phyloP scores from a whole-genome alignment of 768 basidiomycete species.

The Clavulina sp. region DNA sequence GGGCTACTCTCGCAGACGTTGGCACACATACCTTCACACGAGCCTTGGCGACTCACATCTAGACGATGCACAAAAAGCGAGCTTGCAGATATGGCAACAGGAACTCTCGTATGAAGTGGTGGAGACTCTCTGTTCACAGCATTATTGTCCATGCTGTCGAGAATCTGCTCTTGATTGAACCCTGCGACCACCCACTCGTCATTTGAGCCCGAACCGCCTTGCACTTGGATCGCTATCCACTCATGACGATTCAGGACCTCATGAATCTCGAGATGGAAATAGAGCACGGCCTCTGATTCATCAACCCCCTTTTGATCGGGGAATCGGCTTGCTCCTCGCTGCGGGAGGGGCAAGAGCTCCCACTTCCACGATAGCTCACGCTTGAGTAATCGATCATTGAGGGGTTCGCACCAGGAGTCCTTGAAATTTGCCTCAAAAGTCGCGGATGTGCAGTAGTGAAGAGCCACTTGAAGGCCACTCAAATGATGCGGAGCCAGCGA shows the following conservation, averaged over 20 bases:
- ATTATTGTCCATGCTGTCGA: too few relatives aligned
- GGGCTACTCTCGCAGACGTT: too few relatives aligned
- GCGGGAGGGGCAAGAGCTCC: neutral
- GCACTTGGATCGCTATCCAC: neutral
- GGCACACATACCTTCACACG: too few relatives aligned
- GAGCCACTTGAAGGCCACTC: neutral
- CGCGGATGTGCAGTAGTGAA: neutral
- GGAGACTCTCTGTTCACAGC: too few relatives aligned
- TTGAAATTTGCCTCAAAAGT: neutral
- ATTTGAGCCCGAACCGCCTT: neutral
- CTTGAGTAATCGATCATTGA: neutral
- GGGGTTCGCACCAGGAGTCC: neutral
- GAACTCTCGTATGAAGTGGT: neutral
- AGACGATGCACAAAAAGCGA: neutral
- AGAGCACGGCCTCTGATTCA: neutral
- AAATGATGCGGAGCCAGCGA: constrained; percentile 4
- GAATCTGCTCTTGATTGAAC: neutral
- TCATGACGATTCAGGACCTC: neutral
- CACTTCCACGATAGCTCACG: neutral
- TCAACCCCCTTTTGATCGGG: neutral
- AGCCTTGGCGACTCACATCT: too few relatives aligned
- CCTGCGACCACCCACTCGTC: neutral
- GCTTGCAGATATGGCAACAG: neutral
- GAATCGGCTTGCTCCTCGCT: neutral
- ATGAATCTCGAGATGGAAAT: neutral